phyloP scores from a whole-genome alignment of 768 basidiomycete genomes.

The Hebeloma cylindrosporum region DNA sequence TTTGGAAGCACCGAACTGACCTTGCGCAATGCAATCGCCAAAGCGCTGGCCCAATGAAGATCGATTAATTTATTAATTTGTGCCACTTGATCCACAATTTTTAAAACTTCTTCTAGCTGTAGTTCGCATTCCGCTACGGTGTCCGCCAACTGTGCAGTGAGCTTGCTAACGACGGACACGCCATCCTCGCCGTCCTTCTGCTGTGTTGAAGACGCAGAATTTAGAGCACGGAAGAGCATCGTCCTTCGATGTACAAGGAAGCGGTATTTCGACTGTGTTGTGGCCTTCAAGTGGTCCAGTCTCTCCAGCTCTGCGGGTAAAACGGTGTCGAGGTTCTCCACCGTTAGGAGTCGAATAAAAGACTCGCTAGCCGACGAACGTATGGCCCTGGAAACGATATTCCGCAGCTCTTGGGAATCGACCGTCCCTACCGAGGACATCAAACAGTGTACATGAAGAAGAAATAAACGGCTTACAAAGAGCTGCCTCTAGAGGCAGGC shows the following conservation, averaged over 20 bases:
- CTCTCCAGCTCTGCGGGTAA: slow-evolving; percentile 61
- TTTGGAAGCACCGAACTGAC: slow-evolving; percentile 26
- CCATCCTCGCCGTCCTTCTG: slow-evolving; percentile 39
- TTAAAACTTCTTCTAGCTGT: slow-evolving; percentile 55
- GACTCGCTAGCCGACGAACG: slow-evolving; percentile 66
- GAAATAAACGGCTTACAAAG: slow-evolving; percentile 38
- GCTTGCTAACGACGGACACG: slow-evolving; percentile 36
- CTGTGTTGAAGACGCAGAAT: slow-evolving; percentile 44
- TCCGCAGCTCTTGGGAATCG: slow-evolving; percentile 61
- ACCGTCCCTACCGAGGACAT: slow-evolving; percentile 47
- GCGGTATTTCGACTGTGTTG: slow-evolving; percentile 64
- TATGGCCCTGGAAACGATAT: slow-evolving; percentile 71
- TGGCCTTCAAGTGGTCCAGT: slow-evolving; percentile 49
- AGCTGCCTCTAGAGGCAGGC: slow-evolving; percentile 68
- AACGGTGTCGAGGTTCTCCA: slow-evolving; percentile 58
- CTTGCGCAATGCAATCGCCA: slow-evolving; percentile 76
- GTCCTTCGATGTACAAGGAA: slow-evolving; percentile 66
- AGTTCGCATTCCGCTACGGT: slow-evolving; percentile 58
- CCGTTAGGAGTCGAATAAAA: slow-evolving; percentile 67
- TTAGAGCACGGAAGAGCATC: slow-evolving; percentile 71
- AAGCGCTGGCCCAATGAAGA: slow-evolving; percentile 71
- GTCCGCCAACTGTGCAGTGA: slow-evolving; percentile 61
- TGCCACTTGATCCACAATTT: slow-evolving; percentile 58
- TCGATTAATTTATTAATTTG: slow-evolving; percentile 64
- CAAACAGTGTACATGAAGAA: slow-evolving; percentile 3